Percentiles rank a stretch among this genome's conserved stretches.
Conservation (phyloP, 306 rosid species). For the Glycyrrhiza uralensis region DNA sequence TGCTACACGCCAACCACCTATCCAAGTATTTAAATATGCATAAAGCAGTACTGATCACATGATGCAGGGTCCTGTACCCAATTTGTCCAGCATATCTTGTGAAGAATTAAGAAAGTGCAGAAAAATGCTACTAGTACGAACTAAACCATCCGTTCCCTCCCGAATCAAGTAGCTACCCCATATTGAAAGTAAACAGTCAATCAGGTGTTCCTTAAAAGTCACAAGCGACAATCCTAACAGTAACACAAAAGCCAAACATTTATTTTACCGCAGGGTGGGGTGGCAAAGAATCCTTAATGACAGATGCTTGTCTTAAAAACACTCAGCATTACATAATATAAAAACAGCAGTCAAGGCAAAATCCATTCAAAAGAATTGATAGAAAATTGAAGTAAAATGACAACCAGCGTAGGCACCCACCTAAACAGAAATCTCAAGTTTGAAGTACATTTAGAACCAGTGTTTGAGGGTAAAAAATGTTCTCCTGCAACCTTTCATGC, state of each 20-base stretch:
- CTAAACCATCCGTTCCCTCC: background rate
- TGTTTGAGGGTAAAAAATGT: background rate
- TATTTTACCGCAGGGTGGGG: background rate
- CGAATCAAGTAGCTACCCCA: slow-evolving; percentile 11
- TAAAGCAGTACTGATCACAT: slow-evolving; percentile 25
- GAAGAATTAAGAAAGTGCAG: slow-evolving; percentile 8
- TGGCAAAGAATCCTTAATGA: background rate
- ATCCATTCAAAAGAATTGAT: background rate
- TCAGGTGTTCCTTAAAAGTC: background rate
- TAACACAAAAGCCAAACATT: background rate
- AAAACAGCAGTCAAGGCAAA: background rate
- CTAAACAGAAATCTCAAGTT: background rate
- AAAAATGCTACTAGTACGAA: background rate
- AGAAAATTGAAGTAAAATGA: background rate
- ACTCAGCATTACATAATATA: background rate
- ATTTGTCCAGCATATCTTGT: slow-evolving; percentile 13
- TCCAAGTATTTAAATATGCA: slow-evolving; percentile 8
- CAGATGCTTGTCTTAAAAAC: background rate
- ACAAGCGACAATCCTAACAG: background rate
- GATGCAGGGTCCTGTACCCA: slow-evolving; percentile 22
- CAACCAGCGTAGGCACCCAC: background rate
- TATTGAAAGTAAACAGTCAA: background rate
- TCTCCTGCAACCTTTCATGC: slow-evolving; percentile 11
- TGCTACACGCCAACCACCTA: slow-evolving; percentile 20
- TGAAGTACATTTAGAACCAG: background rate